phyloP scores from a whole-genome alignment of 495 filamentous ascomycete species.

The Aspergillus homomorphus region DNA sequence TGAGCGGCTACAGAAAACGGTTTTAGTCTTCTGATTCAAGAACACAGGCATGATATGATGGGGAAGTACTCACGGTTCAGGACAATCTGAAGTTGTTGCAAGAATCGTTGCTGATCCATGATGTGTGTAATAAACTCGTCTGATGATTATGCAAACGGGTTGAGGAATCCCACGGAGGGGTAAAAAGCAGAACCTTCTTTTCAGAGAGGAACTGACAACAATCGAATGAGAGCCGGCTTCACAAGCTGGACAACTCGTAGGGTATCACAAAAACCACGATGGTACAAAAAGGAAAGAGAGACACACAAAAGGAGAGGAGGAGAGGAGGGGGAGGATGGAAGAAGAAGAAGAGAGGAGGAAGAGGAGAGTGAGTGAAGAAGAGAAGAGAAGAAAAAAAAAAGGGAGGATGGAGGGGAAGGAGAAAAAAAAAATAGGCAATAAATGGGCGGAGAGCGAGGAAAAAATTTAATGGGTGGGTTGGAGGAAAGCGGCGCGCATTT shows the following conservation, averaged over 20 bases:
- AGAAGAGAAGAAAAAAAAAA: slow-evolving; percentile 26
- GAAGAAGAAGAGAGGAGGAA: slow-evolving; percentile 17
- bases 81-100: slow-evolving; percentile 70
- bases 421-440: slow-evolving; percentile 12
- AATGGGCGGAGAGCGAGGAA: slow-evolving; percentile 22
- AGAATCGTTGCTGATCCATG: slow-evolving; percentile 74
- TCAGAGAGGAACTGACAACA: slow-evolving; percentile 11
- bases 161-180: slow-evolving; percentile 22
- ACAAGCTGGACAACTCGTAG: slow-evolving; percentile 35
- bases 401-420: slow-evolving; percentile 15
- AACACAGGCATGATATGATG: neutral
- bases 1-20: slow-evolving; percentile 32
- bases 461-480: slow-evolving; percentile 22
- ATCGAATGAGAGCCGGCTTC: slow-evolving; percentile 34
- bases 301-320: slow-evolving; percentile 20
- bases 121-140: slow-evolving; percentile 18
- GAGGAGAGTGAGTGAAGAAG: slow-evolving; percentile 22
- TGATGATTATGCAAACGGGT: slow-evolving; percentile 12
- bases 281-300: slow-evolving; percentile 27
- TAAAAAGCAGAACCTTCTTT: slow-evolving; percentile 5
- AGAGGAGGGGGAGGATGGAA: slow-evolving; percentile 19
- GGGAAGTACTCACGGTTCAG: slow-evolving; percentile 61
- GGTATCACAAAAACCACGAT: slow-evolving; percentile 38
- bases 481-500: neutral
- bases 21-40: neutral